Evolutionary conservation across 176 grass and related monocot species (phyloP), one percentile per base, ranked within the genome.

Genomic region (Themeda triandra): DNA sequence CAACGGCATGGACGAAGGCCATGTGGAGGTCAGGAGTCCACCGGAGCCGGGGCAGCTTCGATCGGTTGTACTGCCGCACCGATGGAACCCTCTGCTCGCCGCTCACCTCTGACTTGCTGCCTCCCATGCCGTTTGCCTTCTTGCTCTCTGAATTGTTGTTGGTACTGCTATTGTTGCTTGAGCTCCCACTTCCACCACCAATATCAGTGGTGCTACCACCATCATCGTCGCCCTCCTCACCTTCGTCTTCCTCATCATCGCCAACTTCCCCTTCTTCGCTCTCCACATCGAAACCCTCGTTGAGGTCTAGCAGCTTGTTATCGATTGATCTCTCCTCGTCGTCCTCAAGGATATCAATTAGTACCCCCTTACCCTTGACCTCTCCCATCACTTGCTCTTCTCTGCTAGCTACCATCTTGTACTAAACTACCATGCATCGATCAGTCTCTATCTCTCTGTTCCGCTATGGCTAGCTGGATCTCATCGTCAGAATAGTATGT

Each of bases 11-110:
- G 77, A 98, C 66, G 65, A 98, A 98, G 78, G 96, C 77, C 81
- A 93, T 91, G 75, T 98, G 96, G 65, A 98, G 93, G 76, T 96
- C 89, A 1, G 96, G 96, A 15, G 96, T 98, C 96, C 96, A 98
- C 36, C 93, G 89, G 56, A 98, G 88, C 29, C 93, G 89, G 39
- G 96, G 91, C 56, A 92, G 64, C 77, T 96, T 96, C 6, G 96
- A 98, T 44, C 96, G 80, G 74, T 93, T 91, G 89, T 98, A 98
- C 51, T 90, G 96, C 87, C 96, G 84, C 83, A 98, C 95, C 10
- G 82, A 74, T 1, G 87, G 80, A 27, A 80, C 65, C 69, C 81
- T 73, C 46, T 87, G 76, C 36, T 46, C 87, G 2, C 85, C 86
- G 3, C 70, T 84, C 45, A 72, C 87, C 25, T 77, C 91, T 2